Evolutionary conservation across 2,329 filamentous ascomycete species (phyloP), one percentile per base, ranked within the genome.

Genomic region (Scedosporium boydii): DNA sequence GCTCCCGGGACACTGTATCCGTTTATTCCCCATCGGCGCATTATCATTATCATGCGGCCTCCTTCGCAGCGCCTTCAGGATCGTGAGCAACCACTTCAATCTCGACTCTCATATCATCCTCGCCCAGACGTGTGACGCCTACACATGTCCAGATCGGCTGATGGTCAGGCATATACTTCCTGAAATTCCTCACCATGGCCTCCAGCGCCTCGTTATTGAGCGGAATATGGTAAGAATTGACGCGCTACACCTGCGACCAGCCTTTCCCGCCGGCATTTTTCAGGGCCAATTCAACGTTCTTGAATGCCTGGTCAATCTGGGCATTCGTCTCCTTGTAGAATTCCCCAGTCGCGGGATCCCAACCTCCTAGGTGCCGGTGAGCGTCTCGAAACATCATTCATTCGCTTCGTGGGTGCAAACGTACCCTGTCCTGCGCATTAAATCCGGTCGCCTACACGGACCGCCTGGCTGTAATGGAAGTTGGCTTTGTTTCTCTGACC

Each of bases 1-100:
- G 3, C 27, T 29, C 6, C 6, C 27, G 27, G 1, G 6, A 29
- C 27, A 29, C 27, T 29, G 1, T 29, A 29, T 29, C 6, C 27
- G 6, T 29, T 6, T 29, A 29, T 29, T 29, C 27, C 27, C 27
- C 27, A 29, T 6, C 4, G 27, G 27, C 27, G 3, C 27, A 29
- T 29, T 29, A 23, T 3, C 23, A 23, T 23, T 2, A 29, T 29
- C 27, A 29, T 29, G 27, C 4, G 4, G 26, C 16, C 55, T 58
- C 16, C 7, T 14, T 34, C 14, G 27, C 16, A 4, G 75, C 75
- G 1, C 73, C 74, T 21, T 78, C 75, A 0, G 66, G 68, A 63
- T 75, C 76, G 70, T 80, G 71, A 1, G 81, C 81, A 7, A 74
- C 72, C 9, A 83, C 82, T 69, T 87, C 83, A 69, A 87, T 81